These are phyloP conservation scores for Tuber calosporum DNA, from an alignment of 495 filamentous ascomycete genomes.

Conservation along the genomic window DNA sequence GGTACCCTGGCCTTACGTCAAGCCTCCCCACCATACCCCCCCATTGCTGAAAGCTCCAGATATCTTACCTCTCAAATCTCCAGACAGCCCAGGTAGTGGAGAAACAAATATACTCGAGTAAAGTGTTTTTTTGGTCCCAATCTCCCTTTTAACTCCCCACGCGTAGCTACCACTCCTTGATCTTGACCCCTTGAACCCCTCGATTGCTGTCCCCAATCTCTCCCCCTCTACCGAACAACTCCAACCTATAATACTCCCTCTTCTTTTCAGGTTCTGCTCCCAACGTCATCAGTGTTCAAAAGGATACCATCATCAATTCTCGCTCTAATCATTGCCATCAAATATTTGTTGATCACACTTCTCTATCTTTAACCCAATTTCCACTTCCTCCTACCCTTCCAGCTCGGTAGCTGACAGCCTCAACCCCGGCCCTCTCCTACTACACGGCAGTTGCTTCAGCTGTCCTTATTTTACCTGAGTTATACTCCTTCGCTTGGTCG, in stretches of 20 bases:
- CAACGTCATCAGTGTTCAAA: neutral
- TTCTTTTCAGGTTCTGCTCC: neutral
- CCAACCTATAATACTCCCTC: neutral
- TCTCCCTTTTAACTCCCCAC: constrained; percentile 24
- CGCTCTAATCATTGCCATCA: neutral
- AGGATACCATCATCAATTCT: neutral
- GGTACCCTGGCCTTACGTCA: constrained; percentile 28
- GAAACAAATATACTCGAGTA: constrained; percentile 35
- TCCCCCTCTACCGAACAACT: constrained; percentile 6
- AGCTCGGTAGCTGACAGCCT: neutral
- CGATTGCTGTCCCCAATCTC: constrained; percentile 9
- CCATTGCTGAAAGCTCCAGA: constrained; percentile 21
- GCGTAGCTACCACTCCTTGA: constrained; percentile 4
- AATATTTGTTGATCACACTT: neutral
- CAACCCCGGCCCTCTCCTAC: neutral
- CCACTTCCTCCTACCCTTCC: neutral
- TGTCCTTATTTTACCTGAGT: constrained; percentile 2
- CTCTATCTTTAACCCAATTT: neutral
- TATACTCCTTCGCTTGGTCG: constrained; percentile 1
- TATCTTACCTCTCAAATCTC: constrained; percentile 8
- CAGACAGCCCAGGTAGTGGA: neutral
- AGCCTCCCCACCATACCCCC: neutral
- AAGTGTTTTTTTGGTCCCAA: constrained; percentile 22
- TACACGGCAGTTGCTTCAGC: neutral
- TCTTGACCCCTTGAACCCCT: constrained; percentile 9